These are phyloP conservation scores for Metschnikowia anglica DNA, from an alignment of 805 yeast genomes.

Conservation along the genomic window DNA sequence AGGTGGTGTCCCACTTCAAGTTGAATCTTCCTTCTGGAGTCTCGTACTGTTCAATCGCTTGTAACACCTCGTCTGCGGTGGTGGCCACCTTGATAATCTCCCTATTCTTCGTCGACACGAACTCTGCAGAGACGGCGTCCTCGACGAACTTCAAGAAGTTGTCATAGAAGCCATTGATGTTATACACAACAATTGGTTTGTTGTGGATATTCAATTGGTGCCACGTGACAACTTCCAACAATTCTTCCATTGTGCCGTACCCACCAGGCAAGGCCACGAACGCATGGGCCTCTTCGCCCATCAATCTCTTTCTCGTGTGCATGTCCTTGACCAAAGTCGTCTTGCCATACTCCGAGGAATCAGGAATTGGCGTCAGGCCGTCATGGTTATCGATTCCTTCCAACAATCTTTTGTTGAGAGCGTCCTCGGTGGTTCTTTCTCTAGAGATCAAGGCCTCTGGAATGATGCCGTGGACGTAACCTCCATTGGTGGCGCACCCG, in stretches of 20 bases:
- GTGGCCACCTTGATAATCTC: constrained; percentile 67
- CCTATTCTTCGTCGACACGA: constrained; percentile 65
- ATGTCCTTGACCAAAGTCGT: constrained; percentile 82
- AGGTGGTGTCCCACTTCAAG: constrained; percentile 58
- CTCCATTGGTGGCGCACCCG: constrained; percentile 55
- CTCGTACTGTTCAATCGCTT: constrained; percentile 56
- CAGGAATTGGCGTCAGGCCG: constrained; percentile 66
- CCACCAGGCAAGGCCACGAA: constrained; percentile 93
- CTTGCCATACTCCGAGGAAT: constrained; percentile 61
- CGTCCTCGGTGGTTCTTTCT: constrained; percentile 53
- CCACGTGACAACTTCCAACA: constrained; percentile 91
- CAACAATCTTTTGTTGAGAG: constrained; percentile 49
- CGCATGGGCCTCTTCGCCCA: constrained; percentile 85
- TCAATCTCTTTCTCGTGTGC: constrained; percentile 84
- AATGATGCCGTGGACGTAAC: constrained; percentile 79
- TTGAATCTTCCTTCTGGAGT: constrained; percentile 74
- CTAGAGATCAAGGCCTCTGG: constrained; percentile 79
- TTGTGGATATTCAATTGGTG: constrained; percentile 82
- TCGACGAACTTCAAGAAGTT: constrained; percentile 60
- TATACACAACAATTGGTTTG: constrained; percentile 76
- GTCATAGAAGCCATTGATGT: constrained; percentile 79
- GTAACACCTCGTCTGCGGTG: constrained; percentile 66
- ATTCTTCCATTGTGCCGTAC: constrained; percentile 84
- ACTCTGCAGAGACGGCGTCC: constrained; percentile 61
- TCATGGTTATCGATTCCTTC: constrained; percentile 58